These are phyloP conservation scores for Colletotrichum lini DNA, from an alignment of 2,329 filamentous ascomycete genomes.

Conservation along the genomic window DNA sequence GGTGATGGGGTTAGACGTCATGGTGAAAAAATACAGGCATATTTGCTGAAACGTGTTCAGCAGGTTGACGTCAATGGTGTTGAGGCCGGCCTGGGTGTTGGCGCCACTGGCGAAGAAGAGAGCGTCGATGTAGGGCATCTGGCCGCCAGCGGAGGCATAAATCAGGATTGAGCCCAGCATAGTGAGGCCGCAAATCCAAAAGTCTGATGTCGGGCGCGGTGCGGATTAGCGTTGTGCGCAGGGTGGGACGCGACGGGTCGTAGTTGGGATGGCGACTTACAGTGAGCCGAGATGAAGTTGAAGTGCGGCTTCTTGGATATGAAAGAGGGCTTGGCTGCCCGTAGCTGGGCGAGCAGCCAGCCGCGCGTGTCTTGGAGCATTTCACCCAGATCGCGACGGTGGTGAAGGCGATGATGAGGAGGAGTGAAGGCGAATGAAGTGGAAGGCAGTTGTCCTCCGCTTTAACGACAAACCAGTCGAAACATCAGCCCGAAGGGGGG, in stretches of 20 bases:
- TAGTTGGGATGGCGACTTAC: constrained; percentile 61
- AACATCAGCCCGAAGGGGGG: constrained; percentile 31
- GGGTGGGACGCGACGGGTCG: constrained; percentile 15
- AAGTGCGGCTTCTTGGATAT: constrained; percentile 75
- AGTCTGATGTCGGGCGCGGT: constrained; percentile 64
- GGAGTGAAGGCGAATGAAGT: not conserved
- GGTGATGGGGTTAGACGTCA: constrained; percentile 86
- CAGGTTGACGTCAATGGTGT: constrained; percentile 79
- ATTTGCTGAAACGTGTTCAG: constrained; percentile 82
- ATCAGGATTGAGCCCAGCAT: constrained; percentile 84
- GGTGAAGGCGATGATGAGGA: not conserved
- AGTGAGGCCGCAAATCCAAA: constrained; percentile 82
- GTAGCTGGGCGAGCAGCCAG: constrained; percentile 55
- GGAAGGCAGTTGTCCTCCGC: constrained; percentile 11
- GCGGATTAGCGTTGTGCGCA: constrained; percentile 32
- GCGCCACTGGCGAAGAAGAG: constrained; percentile 89
- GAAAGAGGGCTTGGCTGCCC: constrained; percentile 69
- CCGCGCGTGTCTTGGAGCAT: constrained; percentile 53
- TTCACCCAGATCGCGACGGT: constrained; percentile 30
- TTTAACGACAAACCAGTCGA: constrained; percentile 17
- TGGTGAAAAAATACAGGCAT: constrained; percentile 78
- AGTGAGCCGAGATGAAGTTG: constrained; percentile 87
- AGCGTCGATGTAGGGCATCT: constrained; percentile 85
- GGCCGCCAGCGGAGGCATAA: constrained; percentile 70
- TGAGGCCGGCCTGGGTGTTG: constrained; percentile 93